Conservation (phyloP, 2,329 filamentous ascomycete species). For the Penicillium sp. region DNA sequence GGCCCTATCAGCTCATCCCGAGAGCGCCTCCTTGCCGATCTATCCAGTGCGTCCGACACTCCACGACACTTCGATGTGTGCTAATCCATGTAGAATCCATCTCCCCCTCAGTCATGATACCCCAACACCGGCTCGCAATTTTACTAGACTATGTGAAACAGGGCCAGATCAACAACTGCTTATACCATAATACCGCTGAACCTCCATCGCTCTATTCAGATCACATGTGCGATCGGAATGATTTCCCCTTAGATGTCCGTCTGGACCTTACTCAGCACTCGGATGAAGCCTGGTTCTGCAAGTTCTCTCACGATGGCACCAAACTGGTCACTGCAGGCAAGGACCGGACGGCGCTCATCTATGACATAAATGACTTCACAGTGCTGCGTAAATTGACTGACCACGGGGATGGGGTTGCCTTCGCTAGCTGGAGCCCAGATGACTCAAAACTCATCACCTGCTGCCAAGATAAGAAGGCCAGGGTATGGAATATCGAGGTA, state of each 20-base stretch:
- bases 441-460: constrained; percentile 83
- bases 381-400: constrained; percentile 61
- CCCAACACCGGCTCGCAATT: constrained; percentile 79
- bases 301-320: constrained; percentile 83
- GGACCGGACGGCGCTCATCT: constrained; percentile 73
- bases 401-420: constrained; percentile 70
- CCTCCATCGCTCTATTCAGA: constrained; percentile 86
- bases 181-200: constrained; percentile 79
- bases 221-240: constrained; percentile 73
- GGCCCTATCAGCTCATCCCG: constrained; percentile 74
- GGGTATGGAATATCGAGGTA: constrained; percentile 71
- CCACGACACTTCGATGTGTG: constrained; percentile 26
- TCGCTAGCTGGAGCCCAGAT: constrained; percentile 88
- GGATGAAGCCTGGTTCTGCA: constrained; percentile 87
- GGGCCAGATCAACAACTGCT: constrained; percentile 75
- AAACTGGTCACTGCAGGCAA: constrained; percentile 79
- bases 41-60: constrained; percentile 85
- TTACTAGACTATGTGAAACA: constrained; percentile 81
- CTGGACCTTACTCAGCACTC: constrained; percentile 68
- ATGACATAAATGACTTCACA: constrained; percentile 70
- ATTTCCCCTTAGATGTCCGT: constrained; percentile 72
- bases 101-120: constrained; percentile 94
- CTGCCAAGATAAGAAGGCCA: constrained; percentile 68
- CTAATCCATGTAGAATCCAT: constrained; percentile 65
- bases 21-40: constrained; percentile 68